Evolutionary conservation across 2,329 filamentous ascomycete genomes (phyloP).

Genomic region (Fusarium verticillioides): DNA sequence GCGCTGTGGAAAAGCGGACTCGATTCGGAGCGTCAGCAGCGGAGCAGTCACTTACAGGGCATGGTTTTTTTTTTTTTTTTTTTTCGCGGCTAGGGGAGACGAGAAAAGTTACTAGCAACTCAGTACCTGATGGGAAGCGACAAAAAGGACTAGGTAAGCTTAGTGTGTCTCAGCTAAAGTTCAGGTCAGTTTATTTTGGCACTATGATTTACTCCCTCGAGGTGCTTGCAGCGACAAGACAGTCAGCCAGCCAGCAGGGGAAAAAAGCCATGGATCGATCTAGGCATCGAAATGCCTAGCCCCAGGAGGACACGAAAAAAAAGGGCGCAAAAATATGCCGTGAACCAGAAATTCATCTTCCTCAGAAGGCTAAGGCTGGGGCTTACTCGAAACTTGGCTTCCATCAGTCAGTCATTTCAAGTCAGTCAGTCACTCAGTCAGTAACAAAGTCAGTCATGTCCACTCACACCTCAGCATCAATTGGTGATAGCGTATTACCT

Average conservation of each 20-base stretch:
- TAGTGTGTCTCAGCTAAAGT: accelerated
- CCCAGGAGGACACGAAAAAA: conserved; percentile 17
- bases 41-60: conserved; percentile 26
- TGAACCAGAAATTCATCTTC: conserved; percentile 1
- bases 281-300: conserved; percentile 30
- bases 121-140: background rate
- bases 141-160: background rate
- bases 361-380: conserved; percentile 19
- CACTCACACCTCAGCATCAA: conserved; percentile 33
- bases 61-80: background rate
- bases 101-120: background rate
- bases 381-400: conserved; percentile 22
- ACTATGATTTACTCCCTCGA: background rate
- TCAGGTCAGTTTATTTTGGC: background rate
- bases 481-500: conserved; percentile 12
- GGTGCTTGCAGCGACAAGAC: background rate
- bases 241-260: background rate
- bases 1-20: conserved; percentile 28
- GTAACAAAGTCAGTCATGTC: conserved; percentile 4
- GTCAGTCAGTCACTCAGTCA: background rate
- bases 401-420: conserved; percentile 12
- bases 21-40: conserved; percentile 29
- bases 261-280: conserved; percentile 37
- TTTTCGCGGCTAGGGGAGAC: background rate
- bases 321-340: conserved; percentile 24